phyloP scores from a whole-genome alignment of 179 eudicot genomes.

The Carnegiea gigantea region DNA sequence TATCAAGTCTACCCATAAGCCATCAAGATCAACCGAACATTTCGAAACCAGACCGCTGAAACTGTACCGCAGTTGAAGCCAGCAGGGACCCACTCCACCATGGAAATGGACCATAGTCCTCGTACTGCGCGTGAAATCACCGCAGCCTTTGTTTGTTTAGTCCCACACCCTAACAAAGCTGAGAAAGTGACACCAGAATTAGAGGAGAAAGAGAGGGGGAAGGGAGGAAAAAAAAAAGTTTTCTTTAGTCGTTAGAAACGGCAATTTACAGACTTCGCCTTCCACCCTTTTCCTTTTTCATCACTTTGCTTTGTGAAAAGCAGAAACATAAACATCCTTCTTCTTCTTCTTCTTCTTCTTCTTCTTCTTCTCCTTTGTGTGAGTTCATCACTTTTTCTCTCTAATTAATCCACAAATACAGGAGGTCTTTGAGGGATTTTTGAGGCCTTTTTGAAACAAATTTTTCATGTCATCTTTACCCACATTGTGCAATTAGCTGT shows the following conservation, averaged over 20 bases:
- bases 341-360: background rate
- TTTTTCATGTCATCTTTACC: conserved; percentile 11
- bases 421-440: background rate
- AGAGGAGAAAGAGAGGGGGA: background rate
- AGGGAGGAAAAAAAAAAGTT: background rate
- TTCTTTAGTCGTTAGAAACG: conserved; percentile 11
- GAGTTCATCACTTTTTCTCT: background rate
- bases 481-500: conserved; percentile 26
- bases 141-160: background rate
- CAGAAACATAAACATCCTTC: background rate
- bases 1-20: too few species aligned
- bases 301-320: conserved; percentile 10
- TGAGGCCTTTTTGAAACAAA: background rate
- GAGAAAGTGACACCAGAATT: background rate
- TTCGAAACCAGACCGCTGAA: background rate
- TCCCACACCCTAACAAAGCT: background rate
- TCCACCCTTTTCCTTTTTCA: background rate
- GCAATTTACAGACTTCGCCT: conserved; percentile 10
- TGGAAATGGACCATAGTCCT: background rate
- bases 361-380: background rate
- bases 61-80: background rate
- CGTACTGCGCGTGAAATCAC: background rate
- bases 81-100: background rate
- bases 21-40: background rate
- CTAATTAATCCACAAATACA: background rate